phyloP scores from a whole-genome alignment of 805 yeast genomes.

The Saturnispora sanitii region DNA sequence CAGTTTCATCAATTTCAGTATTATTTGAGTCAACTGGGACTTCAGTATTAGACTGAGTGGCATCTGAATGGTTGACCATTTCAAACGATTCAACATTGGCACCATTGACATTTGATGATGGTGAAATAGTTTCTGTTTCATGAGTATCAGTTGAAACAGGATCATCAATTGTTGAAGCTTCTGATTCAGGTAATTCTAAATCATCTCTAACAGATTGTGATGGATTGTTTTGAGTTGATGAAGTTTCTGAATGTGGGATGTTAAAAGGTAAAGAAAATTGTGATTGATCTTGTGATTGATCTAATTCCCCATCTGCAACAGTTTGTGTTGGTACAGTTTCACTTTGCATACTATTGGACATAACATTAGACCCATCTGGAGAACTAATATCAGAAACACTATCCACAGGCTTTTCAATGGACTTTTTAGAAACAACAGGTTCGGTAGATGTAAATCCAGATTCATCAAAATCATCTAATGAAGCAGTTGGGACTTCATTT shows the following conservation, averaged over 20 bases:
- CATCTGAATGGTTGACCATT: constrained; percentile 41
- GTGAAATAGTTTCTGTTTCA: constrained; percentile 6
- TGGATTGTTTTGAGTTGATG: constrained; percentile 87
- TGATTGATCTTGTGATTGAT: constrained; percentile 13
- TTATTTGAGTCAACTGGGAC: neutral
- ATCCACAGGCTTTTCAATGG: constrained; percentile 1
- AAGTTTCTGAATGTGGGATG: constrained; percentile 74
- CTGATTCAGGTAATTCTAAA: constrained; percentile 35
- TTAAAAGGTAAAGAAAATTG: constrained; percentile 31
- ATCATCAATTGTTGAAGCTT: constrained; percentile 25
- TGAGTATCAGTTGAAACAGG: constrained; percentile 24
- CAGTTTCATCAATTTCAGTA: constrained; percentile 6
- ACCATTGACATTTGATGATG: constrained; percentile 8
- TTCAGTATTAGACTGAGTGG: constrained; percentile 4
- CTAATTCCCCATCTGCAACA: constrained; percentile 28
- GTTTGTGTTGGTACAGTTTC: constrained; percentile 32
- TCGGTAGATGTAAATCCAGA: constrained; percentile 12
- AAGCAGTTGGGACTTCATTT: constrained; percentile 27
- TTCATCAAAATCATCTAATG: constrained; percentile 25
- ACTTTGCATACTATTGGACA: constrained; percentile 9
- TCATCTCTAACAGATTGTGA: constrained; percentile 86
- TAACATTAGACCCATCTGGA: constrained; percentile 16
- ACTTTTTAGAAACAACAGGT: neutral
- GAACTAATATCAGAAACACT: constrained; percentile 15
- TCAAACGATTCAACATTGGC: constrained; percentile 41